Evolutionary conservation across 2,329 filamentous ascomycete species (phyloP).

Genomic region (Septoria linicola): DNA sequence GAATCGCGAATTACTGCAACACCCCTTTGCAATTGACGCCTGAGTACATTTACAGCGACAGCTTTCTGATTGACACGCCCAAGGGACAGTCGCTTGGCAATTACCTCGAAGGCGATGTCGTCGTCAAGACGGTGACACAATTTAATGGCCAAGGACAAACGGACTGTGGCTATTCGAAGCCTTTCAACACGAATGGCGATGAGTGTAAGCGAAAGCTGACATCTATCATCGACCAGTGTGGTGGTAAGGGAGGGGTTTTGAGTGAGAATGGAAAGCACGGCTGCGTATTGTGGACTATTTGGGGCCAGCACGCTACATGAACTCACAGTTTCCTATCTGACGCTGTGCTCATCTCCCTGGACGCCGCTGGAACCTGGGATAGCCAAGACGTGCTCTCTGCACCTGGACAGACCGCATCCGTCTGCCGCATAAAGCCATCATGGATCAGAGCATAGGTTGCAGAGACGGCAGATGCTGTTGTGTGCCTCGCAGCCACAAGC

Average conservation of each 20-base stretch:
- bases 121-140: constrained; percentile 18
- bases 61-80: constrained; percentile 12
- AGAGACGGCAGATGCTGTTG: no score
- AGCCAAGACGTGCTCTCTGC: no score
- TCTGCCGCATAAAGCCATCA: no score
- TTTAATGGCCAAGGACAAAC: constrained; percentile 18
- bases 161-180: constrained; percentile 7
- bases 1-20: constrained; percentile 18
- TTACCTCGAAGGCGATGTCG: constrained; percentile 7
- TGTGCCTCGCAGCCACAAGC: no score
- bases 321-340: neutral
- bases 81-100: constrained; percentile 14
- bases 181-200: constrained; percentile 15
- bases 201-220: constrained; percentile 18
- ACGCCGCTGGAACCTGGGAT: no score
- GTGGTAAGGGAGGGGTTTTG: constrained; percentile 17
- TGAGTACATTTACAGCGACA: constrained; percentile 3
- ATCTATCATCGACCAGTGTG: constrained; percentile 16
- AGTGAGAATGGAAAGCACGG: constrained; percentile 17
- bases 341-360: no score
- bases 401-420: no score
- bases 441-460: no score
- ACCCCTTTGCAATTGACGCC: constrained; percentile 9
- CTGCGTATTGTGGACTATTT: constrained; percentile 22
- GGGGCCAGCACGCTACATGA: constrained; percentile 16